A percentile compares a stretch with the other conserved stretches of the same genome.
Conservation (phyloP, 169 alveolate genomes). For the Cryptosporidium parvum region DNA sequence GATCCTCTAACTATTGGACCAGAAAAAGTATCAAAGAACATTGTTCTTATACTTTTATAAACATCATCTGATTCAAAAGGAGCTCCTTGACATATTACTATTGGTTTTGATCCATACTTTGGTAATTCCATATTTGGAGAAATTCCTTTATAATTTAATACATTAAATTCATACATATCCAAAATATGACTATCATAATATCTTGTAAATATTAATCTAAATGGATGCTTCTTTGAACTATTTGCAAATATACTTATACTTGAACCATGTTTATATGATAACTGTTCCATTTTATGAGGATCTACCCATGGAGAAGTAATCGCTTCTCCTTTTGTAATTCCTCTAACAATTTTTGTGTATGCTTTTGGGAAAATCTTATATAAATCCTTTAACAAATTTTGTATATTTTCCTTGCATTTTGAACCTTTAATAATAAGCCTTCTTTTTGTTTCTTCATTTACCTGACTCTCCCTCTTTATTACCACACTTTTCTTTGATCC, state of each 20-base stretch:
- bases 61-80: conserved; percentile 63
- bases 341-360: conserved; percentile 56
- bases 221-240: conserved; percentile 68
- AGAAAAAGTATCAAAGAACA: conserved; percentile 63
- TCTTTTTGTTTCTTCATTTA: conserved; percentile 70
- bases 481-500: conserved; percentile 39
- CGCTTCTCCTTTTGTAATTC: conserved; percentile 46
- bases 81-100: conserved; percentile 72
- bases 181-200: conserved; percentile 57
- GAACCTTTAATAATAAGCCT: conserved; percentile 61
- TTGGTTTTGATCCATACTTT: conserved; percentile 64
- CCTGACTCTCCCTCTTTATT: conserved; percentile 55
- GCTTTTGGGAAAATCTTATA: conserved; percentile 49
- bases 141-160: conserved; percentile 33
- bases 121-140: conserved; percentile 35
- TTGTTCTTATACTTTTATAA: conserved; percentile 36
- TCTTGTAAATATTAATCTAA: conserved; percentile 58
- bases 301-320: conserved; percentile 68
- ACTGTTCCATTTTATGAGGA: conserved; percentile 44
- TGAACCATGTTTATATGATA: conserved; percentile 63
- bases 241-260: conserved; percentile 68
- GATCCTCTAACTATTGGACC: conserved; percentile 68
- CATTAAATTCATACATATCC: conserved; percentile 73
- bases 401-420: conserved; percentile 69
- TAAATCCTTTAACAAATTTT: conserved; percentile 27